These are phyloP conservation scores for Sanghuangporus weigelae DNA, from an alignment of 1,284 basidiomycete genomes.

Conservation along the genomic window DNA sequence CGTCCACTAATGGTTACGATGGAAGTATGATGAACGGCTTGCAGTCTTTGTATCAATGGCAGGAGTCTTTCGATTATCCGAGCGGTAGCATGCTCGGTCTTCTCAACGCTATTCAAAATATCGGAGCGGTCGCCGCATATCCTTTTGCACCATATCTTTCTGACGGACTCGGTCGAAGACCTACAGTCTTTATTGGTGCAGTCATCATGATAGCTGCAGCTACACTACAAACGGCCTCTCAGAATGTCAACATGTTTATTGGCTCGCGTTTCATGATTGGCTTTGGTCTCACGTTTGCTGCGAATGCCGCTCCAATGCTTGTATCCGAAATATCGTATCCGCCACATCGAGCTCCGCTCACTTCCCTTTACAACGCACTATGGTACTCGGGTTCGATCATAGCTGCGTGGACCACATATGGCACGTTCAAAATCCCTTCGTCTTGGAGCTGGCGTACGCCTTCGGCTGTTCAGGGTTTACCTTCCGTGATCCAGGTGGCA, in stretches of 20 bases:
- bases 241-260: constrained; percentile 29
- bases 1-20: constrained; percentile 26
- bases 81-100: constrained; percentile 27
- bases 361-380: constrained; percentile 50
- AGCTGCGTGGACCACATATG: constrained; percentile 54
- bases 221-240: constrained; percentile 27
- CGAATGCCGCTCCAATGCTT: constrained; percentile 45
- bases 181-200: constrained; percentile 26
- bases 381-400: constrained; percentile 32
- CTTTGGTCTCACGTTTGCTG: constrained; percentile 50
- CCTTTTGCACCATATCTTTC: constrained; percentile 28
- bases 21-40: constrained; percentile 28
- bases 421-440: constrained; percentile 46
- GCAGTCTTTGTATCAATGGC: constrained; percentile 24
- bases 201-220: constrained; percentile 25
- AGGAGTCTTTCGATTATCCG: constrained; percentile 31
- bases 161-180: constrained; percentile 27
- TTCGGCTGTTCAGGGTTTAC: constrained; percentile 54
- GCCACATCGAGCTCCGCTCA: constrained; percentile 44
- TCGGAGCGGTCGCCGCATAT: constrained; percentile 10
- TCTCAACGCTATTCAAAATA: constrained; percentile 25
- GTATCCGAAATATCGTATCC: constrained; percentile 54
- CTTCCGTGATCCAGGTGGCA: constrained; percentile 48
- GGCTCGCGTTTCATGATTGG: constrained; percentile 41
- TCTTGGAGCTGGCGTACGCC: constrained; percentile 60